Evolutionary conservation across 2,329 filamentous ascomycete species (phyloP).

Genomic region (Drechslerella coelobrocha): DNA sequence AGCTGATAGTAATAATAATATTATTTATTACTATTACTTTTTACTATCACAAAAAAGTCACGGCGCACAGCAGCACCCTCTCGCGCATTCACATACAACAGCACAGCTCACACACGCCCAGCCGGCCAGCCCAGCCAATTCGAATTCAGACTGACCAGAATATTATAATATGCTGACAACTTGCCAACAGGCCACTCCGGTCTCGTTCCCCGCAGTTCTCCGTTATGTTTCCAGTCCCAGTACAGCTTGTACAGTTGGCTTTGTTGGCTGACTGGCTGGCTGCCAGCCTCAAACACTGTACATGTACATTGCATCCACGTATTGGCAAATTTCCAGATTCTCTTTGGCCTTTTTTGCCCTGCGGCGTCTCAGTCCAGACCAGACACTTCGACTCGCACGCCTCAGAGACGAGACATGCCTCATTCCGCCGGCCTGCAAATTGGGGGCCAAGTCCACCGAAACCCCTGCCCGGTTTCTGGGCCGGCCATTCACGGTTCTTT

Average conservation of each 20-base stretch:
- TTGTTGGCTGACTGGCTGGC: not conserved
- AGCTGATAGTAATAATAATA: too few species aligned
- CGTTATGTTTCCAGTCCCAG: not conserved
- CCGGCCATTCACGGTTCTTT: constrained; percentile 6
- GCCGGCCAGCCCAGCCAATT: too few species aligned
- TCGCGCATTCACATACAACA: too few species aligned
- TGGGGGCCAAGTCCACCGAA: constrained; percentile 33
- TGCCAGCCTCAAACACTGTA: not conserved
- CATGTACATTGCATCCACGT: constrained; percentile 2
- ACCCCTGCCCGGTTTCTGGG: constrained; percentile 6
- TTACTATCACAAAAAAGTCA: too few species aligned
- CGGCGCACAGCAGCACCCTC: too few species aligned
- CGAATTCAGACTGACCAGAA: too few species aligned
- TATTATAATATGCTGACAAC: too few species aligned
- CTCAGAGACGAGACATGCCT: constrained; percentile 47
- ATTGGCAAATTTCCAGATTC: constrained; percentile 29
- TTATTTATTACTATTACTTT: too few species aligned
- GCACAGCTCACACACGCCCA: too few species aligned
- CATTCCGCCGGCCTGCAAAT: constrained; percentile 26
- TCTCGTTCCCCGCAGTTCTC: too few species aligned
- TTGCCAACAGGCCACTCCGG: too few species aligned
- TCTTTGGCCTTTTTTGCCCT: constrained; percentile 8
- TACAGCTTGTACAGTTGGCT: not conserved
- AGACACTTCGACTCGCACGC: constrained; percentile 33
- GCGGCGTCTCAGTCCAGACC: constrained; percentile 30